A percentile compares a stretch with the other conserved stretches of the same genome.
Evolutionary conservation across 2,329 filamentous ascomycete species (phyloP).

Genomic region (Talaromyces sp.): DNA sequence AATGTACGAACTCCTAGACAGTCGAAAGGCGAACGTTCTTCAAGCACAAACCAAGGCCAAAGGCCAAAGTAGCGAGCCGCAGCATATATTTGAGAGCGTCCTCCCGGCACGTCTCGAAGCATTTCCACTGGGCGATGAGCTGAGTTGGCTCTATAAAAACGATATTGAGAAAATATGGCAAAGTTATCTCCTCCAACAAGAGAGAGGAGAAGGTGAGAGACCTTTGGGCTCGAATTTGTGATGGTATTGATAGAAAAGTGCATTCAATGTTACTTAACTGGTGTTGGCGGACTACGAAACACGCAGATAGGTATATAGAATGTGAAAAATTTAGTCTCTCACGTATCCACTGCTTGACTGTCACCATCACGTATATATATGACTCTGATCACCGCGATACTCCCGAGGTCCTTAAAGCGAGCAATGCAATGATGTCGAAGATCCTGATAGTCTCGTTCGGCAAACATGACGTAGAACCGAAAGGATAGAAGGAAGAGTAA

Average conservation of each 20-base stretch:
- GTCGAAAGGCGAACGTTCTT: slow-evolving; percentile 16
- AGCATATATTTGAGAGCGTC: slow-evolving; percentile 22
- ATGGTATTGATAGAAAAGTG: too few species aligned
- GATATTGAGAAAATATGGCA: slow-evolving; percentile 38
- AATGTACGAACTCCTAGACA: slow-evolving; percentile 28
- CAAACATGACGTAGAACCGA: too few species aligned
- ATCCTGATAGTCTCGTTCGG: too few species aligned
- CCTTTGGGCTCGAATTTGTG: too few species aligned
- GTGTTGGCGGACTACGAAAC: too few species aligned
- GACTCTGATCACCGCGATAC: too few species aligned
- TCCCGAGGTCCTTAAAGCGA: too few species aligned
- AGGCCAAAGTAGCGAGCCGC: slow-evolving; percentile 5
- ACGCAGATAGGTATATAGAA: background rate
- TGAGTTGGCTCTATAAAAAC: slow-evolving; percentile 42
- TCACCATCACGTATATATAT: too few species aligned
- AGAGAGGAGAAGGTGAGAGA: background rate
- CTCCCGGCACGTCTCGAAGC: slow-evolving; percentile 27
- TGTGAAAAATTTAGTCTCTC: background rate
- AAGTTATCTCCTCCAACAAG: slow-evolving; percentile 14
- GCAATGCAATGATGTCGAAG: too few species aligned
- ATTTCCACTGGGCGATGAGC: slow-evolving; percentile 28
- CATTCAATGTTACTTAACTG: background rate
- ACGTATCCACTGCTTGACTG: too few species aligned
- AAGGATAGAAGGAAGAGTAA: too few species aligned
- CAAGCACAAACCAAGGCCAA: slow-evolving; percentile 17